Conservation (phyloP, 192 early-diverging fungal genomes). For the Coemansia sp. region DNA sequence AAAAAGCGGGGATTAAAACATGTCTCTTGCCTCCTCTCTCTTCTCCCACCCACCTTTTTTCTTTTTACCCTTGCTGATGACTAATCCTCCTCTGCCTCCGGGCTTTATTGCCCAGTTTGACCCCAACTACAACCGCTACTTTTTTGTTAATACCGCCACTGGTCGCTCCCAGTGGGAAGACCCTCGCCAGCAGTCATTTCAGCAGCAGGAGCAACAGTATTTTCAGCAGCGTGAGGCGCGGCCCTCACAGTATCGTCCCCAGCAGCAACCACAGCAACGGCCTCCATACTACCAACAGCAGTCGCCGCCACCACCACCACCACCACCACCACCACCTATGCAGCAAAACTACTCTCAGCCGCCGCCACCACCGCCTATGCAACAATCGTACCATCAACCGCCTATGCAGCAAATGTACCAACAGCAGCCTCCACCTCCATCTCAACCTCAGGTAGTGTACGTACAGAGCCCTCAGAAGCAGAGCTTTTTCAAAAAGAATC, state of each 20-base stretch:
- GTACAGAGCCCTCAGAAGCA: slow-evolving; percentile 19
- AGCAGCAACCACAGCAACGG: not conserved
- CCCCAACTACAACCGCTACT: slow-evolving; percentile 11
- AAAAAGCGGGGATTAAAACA: not conserved
- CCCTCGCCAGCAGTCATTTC: slow-evolving; percentile 13
- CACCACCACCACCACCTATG: too few species aligned
- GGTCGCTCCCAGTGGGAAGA: slow-evolving; percentile 28
- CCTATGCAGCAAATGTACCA: not conserved
- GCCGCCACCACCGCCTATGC: slow-evolving; percentile 4
- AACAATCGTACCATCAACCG: slow-evolving; percentile 3
- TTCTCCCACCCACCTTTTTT: not conserved
- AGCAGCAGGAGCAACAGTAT: slow-evolving; percentile 12
- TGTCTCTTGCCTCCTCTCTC: not conserved
- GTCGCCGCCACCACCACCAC: not conserved
- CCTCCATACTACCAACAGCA: slow-evolving; percentile 14
- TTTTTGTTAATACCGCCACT: slow-evolving; percentile 30
- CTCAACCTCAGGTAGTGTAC: slow-evolving; percentile 6
- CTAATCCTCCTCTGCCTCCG: slow-evolving; percentile 23
- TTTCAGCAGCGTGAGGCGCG: slow-evolving; percentile 3
- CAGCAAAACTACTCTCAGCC: slow-evolving; percentile 10
- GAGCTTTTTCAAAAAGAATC: slow-evolving; percentile 28
- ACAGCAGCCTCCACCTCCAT: slow-evolving; percentile 13
- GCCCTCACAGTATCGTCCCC: slow-evolving; percentile 1
- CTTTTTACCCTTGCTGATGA: not conserved
- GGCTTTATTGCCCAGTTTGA: slow-evolving; percentile 26